Base-by-base conservation (phyloP, 2,329 filamentous ascomycete genomes). In the Botryotinia convoluta region DNA sequence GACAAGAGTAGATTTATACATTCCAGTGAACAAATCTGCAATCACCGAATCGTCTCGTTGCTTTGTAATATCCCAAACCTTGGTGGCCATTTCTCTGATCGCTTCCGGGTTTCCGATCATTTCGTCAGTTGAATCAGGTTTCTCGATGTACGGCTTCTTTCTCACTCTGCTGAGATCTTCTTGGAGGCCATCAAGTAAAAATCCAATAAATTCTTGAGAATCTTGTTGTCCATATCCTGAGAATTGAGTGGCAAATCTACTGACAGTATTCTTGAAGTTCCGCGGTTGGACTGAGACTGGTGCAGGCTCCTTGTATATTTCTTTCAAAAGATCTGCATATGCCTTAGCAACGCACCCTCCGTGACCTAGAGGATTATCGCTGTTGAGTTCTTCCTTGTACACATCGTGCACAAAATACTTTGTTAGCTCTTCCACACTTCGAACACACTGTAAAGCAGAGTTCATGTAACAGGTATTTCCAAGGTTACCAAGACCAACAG, bases 401-500 rank as follows among this genome's bases (percentile, higher is more conserved):
- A 91, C 88, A 74, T 90, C 87, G 69, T 88, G 86, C 68, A 98
- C 83, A 82, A 99, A 98, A 82, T 97, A 99, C 79, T 94, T 91
- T 8, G 94, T 95, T 76, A 99, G 84, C 82, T 99, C 96, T 80
- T 97, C 93, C 0, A 98, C 94, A 78, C 93, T 97, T 69, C 95
- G 91, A 69, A 99, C 89, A 81, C 96, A 99, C 81, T 99, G 96
- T 72, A 98, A 86, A 16, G 96, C 96, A 35, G 95, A 97, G 82
- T 98, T 98, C 95, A 98, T 98, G 84, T 99, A 99, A 83, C 96
- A 99, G 0, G 96, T 98, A 80, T 99, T 99, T 67, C 96, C 96
- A 22, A 99, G 85, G 80, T 99, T 99, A 76, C 89, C 90, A 70
- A 99, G 85, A 48, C 96, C 96, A 60, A 95, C 92, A 59, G 91